Conservation (phyloP, 768 basidiomycete species). For the Pleurotus salmoneostramineus region DNA sequence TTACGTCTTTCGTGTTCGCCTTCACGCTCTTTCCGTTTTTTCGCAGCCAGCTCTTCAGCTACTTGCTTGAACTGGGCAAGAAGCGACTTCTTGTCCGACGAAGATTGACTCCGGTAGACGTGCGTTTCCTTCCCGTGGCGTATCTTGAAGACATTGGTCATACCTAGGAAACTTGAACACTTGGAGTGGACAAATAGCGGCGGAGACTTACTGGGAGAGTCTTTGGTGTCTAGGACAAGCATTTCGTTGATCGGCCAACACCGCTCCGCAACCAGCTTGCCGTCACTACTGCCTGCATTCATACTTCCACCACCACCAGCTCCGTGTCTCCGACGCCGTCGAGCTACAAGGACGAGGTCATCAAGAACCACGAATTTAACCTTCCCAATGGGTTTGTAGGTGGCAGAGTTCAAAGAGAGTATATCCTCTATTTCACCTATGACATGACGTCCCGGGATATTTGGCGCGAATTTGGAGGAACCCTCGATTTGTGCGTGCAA, state of each 20-base stretch:
- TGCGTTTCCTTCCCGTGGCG: conserved; percentile 90
- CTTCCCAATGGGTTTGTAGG: conserved; percentile 85
- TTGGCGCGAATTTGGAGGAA: conserved; percentile 91
- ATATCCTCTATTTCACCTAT: conserved; percentile 83
- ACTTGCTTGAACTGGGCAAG: conserved; percentile 86
- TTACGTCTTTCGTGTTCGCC: conserved; percentile 89
- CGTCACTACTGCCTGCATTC: conserved; percentile 43
- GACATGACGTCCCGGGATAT: conserved; percentile 88
- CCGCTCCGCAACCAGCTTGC: conserved; percentile 85
- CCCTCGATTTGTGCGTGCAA: conserved; percentile 91
- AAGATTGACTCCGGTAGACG: conserved; percentile 83
- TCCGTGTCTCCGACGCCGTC: conserved; percentile 64
- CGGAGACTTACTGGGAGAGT: conserved; percentile 69
- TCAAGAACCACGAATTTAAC: conserved; percentile 91
- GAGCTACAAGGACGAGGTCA: conserved; percentile 86
- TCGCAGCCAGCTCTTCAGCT: conserved; percentile 85
- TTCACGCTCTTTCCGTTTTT: conserved; percentile 90
- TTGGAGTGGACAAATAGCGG: not conserved
- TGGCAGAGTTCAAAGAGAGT: conserved; percentile 85
- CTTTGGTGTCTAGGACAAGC: conserved; percentile 93
- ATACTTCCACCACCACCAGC: conserved; percentile 30
- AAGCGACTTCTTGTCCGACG: conserved; percentile 82
- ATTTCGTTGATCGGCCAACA: conserved; percentile 95
- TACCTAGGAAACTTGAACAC: conserved; percentile 31
- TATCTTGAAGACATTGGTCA: conserved; percentile 98